Conservation (phyloP, 305 asterid genomes). For the Ajuga reptans region DNA sequence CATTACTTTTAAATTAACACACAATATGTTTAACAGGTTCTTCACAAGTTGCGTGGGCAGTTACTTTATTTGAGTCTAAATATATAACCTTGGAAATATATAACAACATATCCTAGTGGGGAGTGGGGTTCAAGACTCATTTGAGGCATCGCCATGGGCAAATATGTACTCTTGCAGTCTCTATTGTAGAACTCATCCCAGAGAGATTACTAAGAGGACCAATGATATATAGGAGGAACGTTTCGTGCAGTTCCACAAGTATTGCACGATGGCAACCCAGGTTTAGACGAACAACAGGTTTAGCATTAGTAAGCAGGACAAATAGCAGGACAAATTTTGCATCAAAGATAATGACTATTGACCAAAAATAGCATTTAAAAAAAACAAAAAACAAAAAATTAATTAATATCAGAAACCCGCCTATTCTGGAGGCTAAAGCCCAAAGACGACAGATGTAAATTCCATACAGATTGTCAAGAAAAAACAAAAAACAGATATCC, state of each 20-base stretch:
- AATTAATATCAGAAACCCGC: neutral
- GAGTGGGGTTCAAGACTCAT: slow-evolving; percentile 4
- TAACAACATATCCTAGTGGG: neutral
- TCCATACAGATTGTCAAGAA: neutral
- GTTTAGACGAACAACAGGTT: too few species aligned
- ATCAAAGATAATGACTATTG: neutral
- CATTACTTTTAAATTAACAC: neutral
- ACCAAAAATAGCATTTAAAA: neutral
- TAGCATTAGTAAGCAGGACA: slow-evolving; percentile 8
- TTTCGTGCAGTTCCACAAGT: neutral
- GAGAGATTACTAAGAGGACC: neutral
- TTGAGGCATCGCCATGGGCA: neutral
- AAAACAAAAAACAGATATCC: neutral
- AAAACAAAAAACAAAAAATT: neutral
- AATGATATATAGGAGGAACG: neutral
- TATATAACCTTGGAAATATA: neutral
- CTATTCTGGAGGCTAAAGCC: neutral
- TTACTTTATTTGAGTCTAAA: neutral
- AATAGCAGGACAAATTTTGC: neutral
- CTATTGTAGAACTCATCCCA: neutral
- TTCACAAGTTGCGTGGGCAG: neutral
- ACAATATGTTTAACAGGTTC: neutral
- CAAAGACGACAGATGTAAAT: slow-evolving; percentile 11
- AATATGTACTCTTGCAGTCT: too few species aligned
- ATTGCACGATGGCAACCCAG: neutral